Base-by-base conservation (phyloP, 805 yeast species). In the Ogataea nonfermentans region DNA sequence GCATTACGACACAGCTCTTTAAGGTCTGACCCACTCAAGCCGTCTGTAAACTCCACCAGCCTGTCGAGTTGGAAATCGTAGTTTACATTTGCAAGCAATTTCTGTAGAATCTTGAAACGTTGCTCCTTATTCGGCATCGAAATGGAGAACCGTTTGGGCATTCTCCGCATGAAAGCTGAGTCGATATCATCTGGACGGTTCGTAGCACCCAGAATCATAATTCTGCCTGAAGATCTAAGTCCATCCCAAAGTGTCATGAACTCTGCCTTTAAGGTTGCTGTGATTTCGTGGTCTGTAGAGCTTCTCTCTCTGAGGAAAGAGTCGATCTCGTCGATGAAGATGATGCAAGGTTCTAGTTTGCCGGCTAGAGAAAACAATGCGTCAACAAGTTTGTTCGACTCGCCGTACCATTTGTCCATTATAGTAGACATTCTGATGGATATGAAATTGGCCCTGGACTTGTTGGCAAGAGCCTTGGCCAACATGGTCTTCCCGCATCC, bases 241-340 rank as follows among this genome's bases (percentile, higher is more conserved):
- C 99, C 99, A 61, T 91, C 99, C 98, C 98, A 91, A 35, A 91
- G 67, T 0, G 96, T 88, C 97, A 91, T 91, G 56, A 91, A 93
- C 62, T 91, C 98, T 1, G 98, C 96, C 63, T 91, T 91, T 46
- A 91, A 69, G 75, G 84, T 82, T 1, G 96, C 87, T 22, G 96
- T 89, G n/a, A 87, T 89, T 63, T 91, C 99, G 64, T 91, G 97
- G 63, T 91, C 99, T 34, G 72, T 70, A 1, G 87, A 74, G 13
- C 82, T 74, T 47, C 99, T 74, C 56, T 88, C 95, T 51, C 97
- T 76, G 51, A 91, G 69, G 57, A 91, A 89, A 6, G 97, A 87
- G 66, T 91, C 99, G 44, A 91, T 93, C 63, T 91, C 99, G 65
- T 91, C 99, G 44, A 91, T 87, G 63, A 91, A 91, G 33, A 91